Percentiles rank a stretch among this genome's conserved stretches.
Conservation (phyloP, 2,329 filamentous ascomycete genomes). For the Ceratocystis albifundus region DNA sequence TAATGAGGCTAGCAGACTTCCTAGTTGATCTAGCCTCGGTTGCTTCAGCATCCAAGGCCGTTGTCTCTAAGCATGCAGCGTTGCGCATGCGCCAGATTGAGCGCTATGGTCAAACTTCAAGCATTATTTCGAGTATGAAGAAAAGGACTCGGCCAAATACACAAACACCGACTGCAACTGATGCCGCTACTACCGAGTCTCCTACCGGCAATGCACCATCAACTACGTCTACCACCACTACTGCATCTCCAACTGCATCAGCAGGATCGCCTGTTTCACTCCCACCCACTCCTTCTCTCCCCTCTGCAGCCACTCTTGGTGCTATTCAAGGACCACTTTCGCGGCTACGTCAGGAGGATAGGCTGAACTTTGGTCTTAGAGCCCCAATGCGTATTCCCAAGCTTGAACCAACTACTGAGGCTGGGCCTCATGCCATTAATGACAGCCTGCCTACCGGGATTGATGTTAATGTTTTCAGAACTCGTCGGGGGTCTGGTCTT, state of each 20-base stretch:
- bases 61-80: slow-evolving; percentile 52
- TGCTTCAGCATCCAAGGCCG: slow-evolving; percentile 55
- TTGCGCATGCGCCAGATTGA: slow-evolving; percentile 46
- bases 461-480: slow-evolving; percentile 21
- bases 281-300: not conserved
- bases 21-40: slow-evolving; percentile 59
- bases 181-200: not conserved
- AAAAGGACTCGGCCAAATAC: slow-evolving; percentile 23
- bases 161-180: not conserved
- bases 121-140: slow-evolving; percentile 32
- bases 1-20: slow-evolving; percentile 53
- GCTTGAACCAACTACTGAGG: slow-evolving; percentile 21
- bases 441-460: slow-evolving; percentile 10
- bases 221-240: not conserved
- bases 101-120: slow-evolving; percentile 39
- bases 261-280: not conserved
- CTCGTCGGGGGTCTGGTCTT: slow-evolving; percentile 16
- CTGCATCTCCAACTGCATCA: not conserved
- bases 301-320: not conserved
- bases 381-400: slow-evolving; percentile 21
- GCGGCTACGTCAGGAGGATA: slow-evolving; percentile 19
- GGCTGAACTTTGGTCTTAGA: slow-evolving; percentile 3
- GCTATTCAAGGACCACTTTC: slow-evolving; percentile 17
- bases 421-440: not conserved
- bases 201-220: not conserved